These are phyloP conservation scores for Nitzschia palea DNA, from an alignment of 108 stramenopile genomes.

Conservation along the genomic window DNA sequence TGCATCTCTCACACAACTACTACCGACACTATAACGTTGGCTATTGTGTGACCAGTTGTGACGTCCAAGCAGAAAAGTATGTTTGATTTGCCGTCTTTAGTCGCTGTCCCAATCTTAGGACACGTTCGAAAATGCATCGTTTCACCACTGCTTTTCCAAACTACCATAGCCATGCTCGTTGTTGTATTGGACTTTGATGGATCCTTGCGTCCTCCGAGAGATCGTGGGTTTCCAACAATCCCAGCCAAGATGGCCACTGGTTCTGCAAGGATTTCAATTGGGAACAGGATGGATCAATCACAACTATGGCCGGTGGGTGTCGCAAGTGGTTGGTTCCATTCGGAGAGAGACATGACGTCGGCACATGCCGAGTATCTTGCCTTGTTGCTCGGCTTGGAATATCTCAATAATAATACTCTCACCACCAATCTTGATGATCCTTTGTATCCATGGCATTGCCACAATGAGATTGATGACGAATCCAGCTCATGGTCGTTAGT, in stretches of 20 bases:
- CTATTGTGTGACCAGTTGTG: too few relatives aligned
- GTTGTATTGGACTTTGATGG: constrained; percentile 58
- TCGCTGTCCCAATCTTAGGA: too few relatives aligned
- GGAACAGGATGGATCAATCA: background rate
- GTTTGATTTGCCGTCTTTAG: too few relatives aligned
- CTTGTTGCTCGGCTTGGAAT: constrained; percentile 58
- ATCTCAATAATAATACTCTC: constrained; percentile 11
- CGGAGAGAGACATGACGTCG: constrained; percentile 51
- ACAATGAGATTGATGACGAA: too few relatives aligned
- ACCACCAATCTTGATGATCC: background rate
- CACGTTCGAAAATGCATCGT: too few relatives aligned
- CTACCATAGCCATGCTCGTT: background rate
- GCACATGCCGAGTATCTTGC: constrained; percentile 69
- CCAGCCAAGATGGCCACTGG: constrained; percentile 15
- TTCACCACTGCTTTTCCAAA: too few relatives aligned
- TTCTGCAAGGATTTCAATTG: constrained; percentile 18
- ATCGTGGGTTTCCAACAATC: constrained; percentile 45
- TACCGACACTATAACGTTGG: too few relatives aligned
- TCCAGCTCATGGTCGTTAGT: constrained; percentile 19
- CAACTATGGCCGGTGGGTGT: constrained; percentile 21
- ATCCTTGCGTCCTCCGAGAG: constrained; percentile 61
- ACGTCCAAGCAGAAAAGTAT: too few relatives aligned
- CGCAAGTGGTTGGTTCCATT: constrained; percentile 38
- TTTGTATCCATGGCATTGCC: too few relatives aligned
- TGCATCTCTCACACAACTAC: too few relatives aligned